A percentile compares a stretch with the other conserved stretches of the same genome.
Evolutionary conservation across 1,284 basidiomycete genomes (phyloP).

Genomic region (Cryptococcus sp.): DNA sequence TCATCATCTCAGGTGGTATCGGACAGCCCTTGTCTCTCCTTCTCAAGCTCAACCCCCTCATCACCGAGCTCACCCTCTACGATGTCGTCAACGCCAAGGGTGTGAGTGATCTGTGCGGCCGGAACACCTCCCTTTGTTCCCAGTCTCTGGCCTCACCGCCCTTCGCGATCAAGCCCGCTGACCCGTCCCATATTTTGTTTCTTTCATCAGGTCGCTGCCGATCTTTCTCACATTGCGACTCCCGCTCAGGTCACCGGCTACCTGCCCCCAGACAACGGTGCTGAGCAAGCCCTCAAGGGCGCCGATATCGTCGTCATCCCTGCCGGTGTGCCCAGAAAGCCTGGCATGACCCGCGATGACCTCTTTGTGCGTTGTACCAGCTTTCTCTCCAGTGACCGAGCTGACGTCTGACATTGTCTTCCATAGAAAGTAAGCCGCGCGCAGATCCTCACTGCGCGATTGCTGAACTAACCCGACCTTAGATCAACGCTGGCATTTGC

Average conservation of each 20-base stretch:
- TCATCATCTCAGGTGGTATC: constrained; percentile 58
- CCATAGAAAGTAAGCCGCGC: constrained; percentile 32
- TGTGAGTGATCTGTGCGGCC: constrained; percentile 35
- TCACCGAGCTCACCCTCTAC: constrained; percentile 86
- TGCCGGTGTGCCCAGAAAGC: constrained; percentile 94
- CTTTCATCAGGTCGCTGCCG: constrained; percentile 66
- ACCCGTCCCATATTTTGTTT: background rate
- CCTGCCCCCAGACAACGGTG: constrained; percentile 52
- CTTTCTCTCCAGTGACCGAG: background rate
- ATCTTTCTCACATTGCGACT: constrained; percentile 92
- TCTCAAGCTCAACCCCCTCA: constrained; percentile 79
- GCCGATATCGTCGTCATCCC: constrained; percentile 87
- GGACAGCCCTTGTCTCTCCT: constrained; percentile 91
- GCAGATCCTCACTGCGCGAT: background rate
- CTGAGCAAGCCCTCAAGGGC: constrained; percentile 50
- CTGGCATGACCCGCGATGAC: constrained; percentile 80
- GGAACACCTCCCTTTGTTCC: background rate
- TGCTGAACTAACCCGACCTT: background rate
- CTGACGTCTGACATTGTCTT: background rate
- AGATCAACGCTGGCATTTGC: constrained; percentile 65
- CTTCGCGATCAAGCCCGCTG: background rate
- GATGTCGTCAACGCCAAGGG: constrained; percentile 63
- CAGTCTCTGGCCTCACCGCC: constrained; percentile 3
- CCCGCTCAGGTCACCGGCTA: constrained; percentile 69
- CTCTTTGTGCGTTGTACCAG: constrained; percentile 76